A percentile compares a stretch with the other conserved stretches of the same genome.
Evolutionary conservation across 352 stramenopile species (phyloP).

Genomic region (Globisporangium spinosum): DNA sequence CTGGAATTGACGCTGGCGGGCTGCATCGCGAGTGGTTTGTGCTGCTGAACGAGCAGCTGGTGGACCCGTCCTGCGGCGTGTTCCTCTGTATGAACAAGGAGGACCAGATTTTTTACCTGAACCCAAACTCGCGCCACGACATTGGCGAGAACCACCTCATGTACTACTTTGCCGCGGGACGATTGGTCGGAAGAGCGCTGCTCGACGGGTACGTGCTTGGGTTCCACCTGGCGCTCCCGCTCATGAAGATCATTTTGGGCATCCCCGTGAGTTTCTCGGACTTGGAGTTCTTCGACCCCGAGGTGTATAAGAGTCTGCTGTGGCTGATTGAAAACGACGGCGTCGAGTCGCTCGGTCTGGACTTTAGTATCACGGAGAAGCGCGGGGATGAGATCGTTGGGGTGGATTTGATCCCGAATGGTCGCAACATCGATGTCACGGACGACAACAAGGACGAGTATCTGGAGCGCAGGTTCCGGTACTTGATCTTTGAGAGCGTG

Average conservation of each 20-base stretch:
- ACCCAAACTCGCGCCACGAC: neutral
- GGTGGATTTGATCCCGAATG: neutral
- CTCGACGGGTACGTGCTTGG: neutral
- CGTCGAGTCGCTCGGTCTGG: neutral
- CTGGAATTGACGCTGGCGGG: neutral
- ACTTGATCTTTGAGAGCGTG: constrained; percentile 78
- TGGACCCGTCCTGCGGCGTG: neutral
- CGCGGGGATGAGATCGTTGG: neutral
- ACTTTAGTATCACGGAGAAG: neutral
- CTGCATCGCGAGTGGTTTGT: neutral
- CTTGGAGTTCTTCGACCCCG: neutral
- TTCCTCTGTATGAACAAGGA: neutral
- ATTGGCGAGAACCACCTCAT: neutral
- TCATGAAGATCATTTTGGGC: neutral
- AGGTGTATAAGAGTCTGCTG: neutral
- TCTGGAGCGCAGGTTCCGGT: neutral
- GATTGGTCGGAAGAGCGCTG: neutral
- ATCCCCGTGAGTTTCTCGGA: too few species aligned
- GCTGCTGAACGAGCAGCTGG: neutral
- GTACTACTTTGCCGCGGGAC: neutral
- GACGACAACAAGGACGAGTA: neutral
- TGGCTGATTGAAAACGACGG: neutral
- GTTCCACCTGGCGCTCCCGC: neutral
- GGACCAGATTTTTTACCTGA: neutral
- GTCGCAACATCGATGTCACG: neutral